Evolutionary conservation across 495 filamentous ascomycete species (phyloP).

Genomic region (Ascobolus immersus): DNA sequence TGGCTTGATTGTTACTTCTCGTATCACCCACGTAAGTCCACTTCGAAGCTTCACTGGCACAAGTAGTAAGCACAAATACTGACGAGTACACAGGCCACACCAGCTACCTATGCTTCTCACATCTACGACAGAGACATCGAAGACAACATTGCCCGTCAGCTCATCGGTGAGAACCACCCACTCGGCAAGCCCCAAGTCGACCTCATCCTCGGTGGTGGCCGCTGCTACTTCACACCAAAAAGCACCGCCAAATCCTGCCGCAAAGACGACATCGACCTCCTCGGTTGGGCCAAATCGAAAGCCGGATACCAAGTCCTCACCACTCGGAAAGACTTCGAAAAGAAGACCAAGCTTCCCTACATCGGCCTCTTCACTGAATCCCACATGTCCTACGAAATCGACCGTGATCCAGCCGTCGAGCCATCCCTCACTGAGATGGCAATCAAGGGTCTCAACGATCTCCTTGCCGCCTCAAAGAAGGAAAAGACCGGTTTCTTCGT

Average conservation of each 20-base stretch:
- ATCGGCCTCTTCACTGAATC: constrained; percentile 17
- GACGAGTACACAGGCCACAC: constrained; percentile 8
- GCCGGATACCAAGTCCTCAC: constrained; percentile 16
- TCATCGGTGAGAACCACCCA: constrained; percentile 15
- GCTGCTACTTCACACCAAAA: constrained; percentile 18
- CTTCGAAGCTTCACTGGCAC: background rate
- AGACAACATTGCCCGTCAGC: constrained; percentile 16
- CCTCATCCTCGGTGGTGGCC: constrained; percentile 17
- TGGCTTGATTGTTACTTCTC: constrained; percentile 17
- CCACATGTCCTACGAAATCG: constrained; percentile 19
- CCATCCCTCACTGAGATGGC: constrained; percentile 18
- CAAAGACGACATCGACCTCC: constrained; percentile 15
- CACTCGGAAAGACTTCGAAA: constrained; percentile 15
- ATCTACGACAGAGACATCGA: constrained; percentile 16
- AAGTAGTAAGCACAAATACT: background rate
- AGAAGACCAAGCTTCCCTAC: constrained; percentile 15
- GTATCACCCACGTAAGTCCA: constrained; percentile 15
- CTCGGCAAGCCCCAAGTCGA: constrained; percentile 15
- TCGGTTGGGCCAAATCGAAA: constrained; percentile 12
- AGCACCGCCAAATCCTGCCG: constrained; percentile 14
- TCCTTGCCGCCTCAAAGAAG: constrained; percentile 14
- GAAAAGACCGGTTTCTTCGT: constrained; percentile 18
- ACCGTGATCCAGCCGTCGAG: constrained; percentile 13
- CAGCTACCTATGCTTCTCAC: constrained; percentile 15
- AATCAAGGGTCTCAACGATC: constrained; percentile 16